Base-by-base conservation (phyloP, 768 basidiomycete genomes). In the Lentinula sp. region DNA sequence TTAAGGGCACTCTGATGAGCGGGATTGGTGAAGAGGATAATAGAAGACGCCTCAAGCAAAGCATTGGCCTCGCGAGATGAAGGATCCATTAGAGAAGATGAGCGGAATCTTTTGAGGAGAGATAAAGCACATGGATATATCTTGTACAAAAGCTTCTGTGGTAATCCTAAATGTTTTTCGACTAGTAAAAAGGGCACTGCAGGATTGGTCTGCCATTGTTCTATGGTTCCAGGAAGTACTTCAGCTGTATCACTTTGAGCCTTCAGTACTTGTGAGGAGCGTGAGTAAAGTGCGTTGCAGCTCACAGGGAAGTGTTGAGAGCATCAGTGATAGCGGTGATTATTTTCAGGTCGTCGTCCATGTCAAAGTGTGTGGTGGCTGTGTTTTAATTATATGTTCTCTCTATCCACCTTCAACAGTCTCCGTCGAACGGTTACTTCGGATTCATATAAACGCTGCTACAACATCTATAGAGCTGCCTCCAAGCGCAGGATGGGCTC, bases 1-100 rank as follows among this genome's bases (percentile, higher is more conserved):
- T 89, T 88, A 39, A 89, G 71, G 2, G 87, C 87, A 21, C 87
- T 85, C 61, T 84, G 83, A 66, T 90, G 84, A 0, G 84, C 85
- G 35, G 89, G 84, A 70, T 89, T 90, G 40, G 81, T 76, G 32
- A 89, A 74, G 5, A 89, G 67, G n/a, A 89, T 73, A 53, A 86
- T 67, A 40, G 75, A 73, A 0, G 84, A 76, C 1, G 78, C 75
- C 50, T 65, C 66, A 5, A 68, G 65, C 21, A 76, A 39, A 57
- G 62, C 68, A 56, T 9, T 60, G 46, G 21, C 68, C 62, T 34
- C 65, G 4, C 55, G 55, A 60, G 64, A 54, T 5, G 60, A 63
- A 45, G 50, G 18, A 32, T 28, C 46, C 39, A 57, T 53, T 42
- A 11, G 15, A 18, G 32, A 62, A n/a, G 21, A 10, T 28, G 21